Base-by-base conservation (phyloP, 2,329 filamentous ascomycete species). In the Claviceps quebecensis region DNA sequence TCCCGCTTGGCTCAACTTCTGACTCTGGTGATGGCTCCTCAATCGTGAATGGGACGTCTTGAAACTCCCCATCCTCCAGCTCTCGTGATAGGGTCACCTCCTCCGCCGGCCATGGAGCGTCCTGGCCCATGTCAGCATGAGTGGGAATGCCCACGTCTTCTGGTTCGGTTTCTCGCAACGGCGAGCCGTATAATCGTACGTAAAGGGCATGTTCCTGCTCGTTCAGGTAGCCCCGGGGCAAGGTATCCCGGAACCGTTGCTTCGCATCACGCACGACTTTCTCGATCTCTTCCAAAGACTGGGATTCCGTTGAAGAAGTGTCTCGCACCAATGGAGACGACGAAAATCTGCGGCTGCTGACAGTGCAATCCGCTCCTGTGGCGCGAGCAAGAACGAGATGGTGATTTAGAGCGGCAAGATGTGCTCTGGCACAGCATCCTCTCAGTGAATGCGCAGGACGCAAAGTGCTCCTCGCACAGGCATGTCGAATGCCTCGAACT, bases 141-240 rank as follows among this genome's bases (percentile, higher is more conserved):
- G 53, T 69, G 54, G 71, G 67, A 54, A 70, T 75, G 26, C 68
- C 80, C 4, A 80, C 72, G 64, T 84, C 78, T 52, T 83, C 80
- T 1, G 77, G 73, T 7, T 61, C 65, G 2, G 79, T 83, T 49
- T 77, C 74, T 43, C 81, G 74, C 55, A 86, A 63, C 2, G 89
- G 87, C 37, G 82, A 73, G 1, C 90, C 91, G 64, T 93, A 96
- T 16, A 95, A 69, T 56, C 88, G 76, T 61, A 85, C 81, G 65
- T 95, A 95, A 1, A 95, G 69, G 47, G 70, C 71, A 60, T 84
- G 82, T 64, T 95, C 89, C 50, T 84, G 77, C 1, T 75, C 72
- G 37, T 73, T 81, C 49, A 96, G 66, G 58, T 87, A 80, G 37
- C 76, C 81, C 36, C 80, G 77, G 0, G 90, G 90, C 23, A 96